Conservation (phyloP, 2,329 filamentous ascomycete genomes). For the Colletotrichum aenigma region DNA sequence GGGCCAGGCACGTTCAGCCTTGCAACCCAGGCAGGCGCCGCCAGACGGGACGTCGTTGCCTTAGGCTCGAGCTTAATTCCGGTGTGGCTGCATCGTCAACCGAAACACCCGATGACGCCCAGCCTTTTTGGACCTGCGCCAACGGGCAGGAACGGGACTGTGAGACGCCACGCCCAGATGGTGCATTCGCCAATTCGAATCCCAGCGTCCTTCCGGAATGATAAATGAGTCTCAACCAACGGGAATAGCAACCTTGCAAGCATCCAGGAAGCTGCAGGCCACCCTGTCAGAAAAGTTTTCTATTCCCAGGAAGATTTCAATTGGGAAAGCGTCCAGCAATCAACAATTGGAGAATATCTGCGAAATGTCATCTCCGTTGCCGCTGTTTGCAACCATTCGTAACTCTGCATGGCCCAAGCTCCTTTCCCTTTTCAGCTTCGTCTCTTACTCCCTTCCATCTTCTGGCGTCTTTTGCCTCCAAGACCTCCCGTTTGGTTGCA, state of each 20-base stretch:
- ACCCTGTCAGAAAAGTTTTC: neutral
- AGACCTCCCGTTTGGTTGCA: too few species aligned
- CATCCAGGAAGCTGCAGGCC: neutral
- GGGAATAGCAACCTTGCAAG: neutral
- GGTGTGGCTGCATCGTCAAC: constrained; percentile 17
- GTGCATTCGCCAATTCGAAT: neutral
- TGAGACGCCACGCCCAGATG: constrained; percentile 9
- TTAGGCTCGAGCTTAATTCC: constrained; percentile 16
- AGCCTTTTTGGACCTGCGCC: neutral
- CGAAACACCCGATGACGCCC: constrained; percentile 12
- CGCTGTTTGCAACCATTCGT: neutral
- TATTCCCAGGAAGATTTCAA: neutral
- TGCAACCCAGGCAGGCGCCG: neutral
- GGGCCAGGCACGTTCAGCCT: neutral
- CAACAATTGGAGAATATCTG: neutral
- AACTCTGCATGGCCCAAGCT: constrained; percentile 8
- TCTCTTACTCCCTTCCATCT: neutral
- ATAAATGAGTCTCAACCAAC: neutral
- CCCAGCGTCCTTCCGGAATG: neutral
- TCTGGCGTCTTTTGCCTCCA: neutral
- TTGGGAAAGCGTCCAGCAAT: neutral
- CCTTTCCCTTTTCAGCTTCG: neutral
- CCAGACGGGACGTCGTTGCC: constrained; percentile 12
- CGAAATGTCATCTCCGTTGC: constrained; percentile 1
- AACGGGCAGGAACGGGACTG: constrained; percentile 13